Percentiles rank a stretch among this genome's conserved stretches.
Conservation (phyloP, 257 asterid species). For the Solanum acaule region DNA sequence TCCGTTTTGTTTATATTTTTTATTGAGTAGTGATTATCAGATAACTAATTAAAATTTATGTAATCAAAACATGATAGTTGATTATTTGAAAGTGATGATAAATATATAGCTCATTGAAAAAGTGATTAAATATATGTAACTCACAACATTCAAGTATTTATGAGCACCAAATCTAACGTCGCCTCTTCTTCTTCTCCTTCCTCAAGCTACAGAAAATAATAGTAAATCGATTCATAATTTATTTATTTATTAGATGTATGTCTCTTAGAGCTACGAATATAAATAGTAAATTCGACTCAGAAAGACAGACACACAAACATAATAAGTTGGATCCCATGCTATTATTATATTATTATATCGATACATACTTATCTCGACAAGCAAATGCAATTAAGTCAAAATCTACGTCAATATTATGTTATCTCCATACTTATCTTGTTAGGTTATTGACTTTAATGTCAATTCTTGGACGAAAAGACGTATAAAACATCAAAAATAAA, state of each 20-base stretch:
- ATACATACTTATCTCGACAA: too few species aligned
- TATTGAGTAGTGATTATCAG: not conserved
- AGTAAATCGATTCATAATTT: too few species aligned
- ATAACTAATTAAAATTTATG: not conserved
- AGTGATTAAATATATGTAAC: not conserved
- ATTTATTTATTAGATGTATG: not conserved
- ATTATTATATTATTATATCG: too few species aligned
- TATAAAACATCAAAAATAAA: fast-evolving
- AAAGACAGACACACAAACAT: not conserved
- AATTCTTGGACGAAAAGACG: not conserved
- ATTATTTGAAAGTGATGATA: not conserved
- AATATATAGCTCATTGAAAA: not conserved
- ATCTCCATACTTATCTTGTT: not conserved
- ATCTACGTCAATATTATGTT: not conserved
- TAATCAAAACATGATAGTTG: not conserved
- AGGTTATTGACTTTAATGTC: fast-evolving
- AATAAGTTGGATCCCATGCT: not conserved
- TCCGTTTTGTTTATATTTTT: not conserved
- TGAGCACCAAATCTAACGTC: not conserved
- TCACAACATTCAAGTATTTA: not conserved
- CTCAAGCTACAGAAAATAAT: too few species aligned
- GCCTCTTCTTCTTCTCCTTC: too few species aligned
- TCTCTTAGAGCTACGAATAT: not conserved
- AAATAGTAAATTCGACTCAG: not conserved
- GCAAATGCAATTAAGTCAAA: too few species aligned